Conservation (phyloP, 208 protist genomes). For the Trypanosoma congolense region DNA sequence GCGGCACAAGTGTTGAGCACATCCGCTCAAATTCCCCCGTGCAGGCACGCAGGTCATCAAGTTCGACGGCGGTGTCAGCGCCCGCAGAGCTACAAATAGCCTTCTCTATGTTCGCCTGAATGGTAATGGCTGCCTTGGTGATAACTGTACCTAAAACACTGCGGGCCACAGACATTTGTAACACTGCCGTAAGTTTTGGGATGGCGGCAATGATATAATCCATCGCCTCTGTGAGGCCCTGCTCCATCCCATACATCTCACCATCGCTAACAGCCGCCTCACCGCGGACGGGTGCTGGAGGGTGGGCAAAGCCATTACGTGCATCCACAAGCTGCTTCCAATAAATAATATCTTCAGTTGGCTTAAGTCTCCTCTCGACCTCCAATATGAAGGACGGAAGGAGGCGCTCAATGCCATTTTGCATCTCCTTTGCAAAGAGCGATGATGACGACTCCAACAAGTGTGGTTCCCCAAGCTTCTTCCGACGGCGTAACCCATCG, state of each 20-base stretch:
- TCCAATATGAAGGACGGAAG: conserved; percentile 55
- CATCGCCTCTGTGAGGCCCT: conserved; percentile 57
- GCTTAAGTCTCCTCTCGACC: conserved; percentile 51
- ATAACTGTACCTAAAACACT: conserved; percentile 78
- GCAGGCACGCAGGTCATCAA: conserved; percentile 45
- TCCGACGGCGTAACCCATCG: conserved; percentile 28
- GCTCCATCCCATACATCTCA: conserved; percentile 12
- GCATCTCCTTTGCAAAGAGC: conserved; percentile 65
- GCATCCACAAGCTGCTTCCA: conserved; percentile 61
- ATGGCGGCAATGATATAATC: conserved; percentile 64
- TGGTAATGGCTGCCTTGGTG: conserved; percentile 48
- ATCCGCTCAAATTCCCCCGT: conserved; percentile 58
- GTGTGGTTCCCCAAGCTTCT: conserved; percentile 64
- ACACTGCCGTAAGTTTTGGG: conserved; percentile 48
- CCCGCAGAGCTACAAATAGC: conserved; percentile 48
- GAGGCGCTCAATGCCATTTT: conserved; percentile 73
- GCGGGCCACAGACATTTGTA: conserved; percentile 64
- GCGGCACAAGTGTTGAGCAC: conserved; percentile 37
- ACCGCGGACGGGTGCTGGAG: neutral
- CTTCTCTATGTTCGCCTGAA: conserved; percentile 55
- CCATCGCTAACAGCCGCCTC: neutral
- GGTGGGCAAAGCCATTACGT: conserved; percentile 20
- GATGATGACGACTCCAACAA: conserved; percentile 59
- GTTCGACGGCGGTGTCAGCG: conserved; percentile 44
- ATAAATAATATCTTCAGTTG: conserved; percentile 43